These are phyloP conservation scores for Shiraia bambusicola DNA, from an alignment of 2,329 filamentous ascomycete species.

Conservation along the genomic window DNA sequence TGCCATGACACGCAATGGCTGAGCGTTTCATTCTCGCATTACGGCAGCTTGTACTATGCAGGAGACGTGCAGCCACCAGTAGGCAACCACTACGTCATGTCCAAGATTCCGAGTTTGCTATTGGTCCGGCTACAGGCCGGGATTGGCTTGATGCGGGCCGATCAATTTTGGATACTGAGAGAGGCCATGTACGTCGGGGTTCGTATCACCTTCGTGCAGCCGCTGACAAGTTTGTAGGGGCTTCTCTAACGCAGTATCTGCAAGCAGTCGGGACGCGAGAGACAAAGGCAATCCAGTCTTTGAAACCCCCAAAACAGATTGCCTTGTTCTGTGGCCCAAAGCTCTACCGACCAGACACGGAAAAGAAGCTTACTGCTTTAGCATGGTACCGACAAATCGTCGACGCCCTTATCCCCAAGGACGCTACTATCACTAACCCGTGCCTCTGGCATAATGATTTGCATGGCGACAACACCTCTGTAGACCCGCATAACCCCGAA, in stretches of 20 bases:
- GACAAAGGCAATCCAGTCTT: conserved; percentile 2
- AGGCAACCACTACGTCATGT: conserved; percentile 6
- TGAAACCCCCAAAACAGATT: conserved; percentile 4
- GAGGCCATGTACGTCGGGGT: conserved; percentile 6
- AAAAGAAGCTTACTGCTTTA: conserved; percentile 12
- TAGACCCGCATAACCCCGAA: conserved; percentile 23
- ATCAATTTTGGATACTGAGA: conserved; percentile 1
- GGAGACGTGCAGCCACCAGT: conserved; percentile 6
- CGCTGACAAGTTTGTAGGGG: conserved; percentile 5
- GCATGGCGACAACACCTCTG: conserved; percentile 31
- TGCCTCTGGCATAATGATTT: conserved; percentile 40
- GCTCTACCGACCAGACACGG: conserved; percentile 7
- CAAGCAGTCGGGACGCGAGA: conserved; percentile 9
- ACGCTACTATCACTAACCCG: conserved; percentile 4
- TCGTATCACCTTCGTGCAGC: not conserved
- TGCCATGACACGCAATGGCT: conserved; percentile 4
- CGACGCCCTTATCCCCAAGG: conserved; percentile 6
- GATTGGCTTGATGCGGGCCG: conserved; percentile 7
- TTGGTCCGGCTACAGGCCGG: conserved; percentile 4
- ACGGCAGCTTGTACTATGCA: conserved; percentile 10
- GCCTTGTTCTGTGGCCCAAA: conserved; percentile 10
- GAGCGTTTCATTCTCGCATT: conserved; percentile 9
- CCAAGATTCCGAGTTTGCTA: conserved; percentile 3
- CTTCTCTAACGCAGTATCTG: conserved; percentile 9
- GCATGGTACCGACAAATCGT: conserved; percentile 7